Conservation (phyloP, 2,329 filamentous ascomycete species). For the Talaromyces sp. region DNA sequence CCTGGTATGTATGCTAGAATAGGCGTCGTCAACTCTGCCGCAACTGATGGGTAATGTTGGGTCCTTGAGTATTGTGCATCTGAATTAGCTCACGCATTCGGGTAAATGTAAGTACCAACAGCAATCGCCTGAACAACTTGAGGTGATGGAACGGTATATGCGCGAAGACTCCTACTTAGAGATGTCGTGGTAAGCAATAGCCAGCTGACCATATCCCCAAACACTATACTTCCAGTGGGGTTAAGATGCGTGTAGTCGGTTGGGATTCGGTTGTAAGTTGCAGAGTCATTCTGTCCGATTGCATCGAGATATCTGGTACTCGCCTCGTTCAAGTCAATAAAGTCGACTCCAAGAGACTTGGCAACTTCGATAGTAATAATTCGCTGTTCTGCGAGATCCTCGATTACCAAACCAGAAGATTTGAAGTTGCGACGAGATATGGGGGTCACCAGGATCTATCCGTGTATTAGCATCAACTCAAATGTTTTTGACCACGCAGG, state of each 20-base stretch:
- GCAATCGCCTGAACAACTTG: neutral
- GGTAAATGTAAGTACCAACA: neutral
- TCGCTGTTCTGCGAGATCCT: constrained; percentile 3
- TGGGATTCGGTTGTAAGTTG: constrained; percentile 6
- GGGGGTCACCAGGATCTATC: neutral
- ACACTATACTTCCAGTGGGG: constrained; percentile 1
- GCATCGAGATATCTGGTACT: constrained; percentile 5
- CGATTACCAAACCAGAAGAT: neutral
- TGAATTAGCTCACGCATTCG: neutral
- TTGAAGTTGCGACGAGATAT: constrained; percentile 12
- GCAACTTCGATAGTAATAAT: constrained; percentile 2
- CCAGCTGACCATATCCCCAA: constrained; percentile 3
- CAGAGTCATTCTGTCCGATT: constrained; percentile 2
- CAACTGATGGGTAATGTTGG: too few relatives aligned
- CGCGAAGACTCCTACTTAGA: neutral
- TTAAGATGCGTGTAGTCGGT: constrained; percentile 9
- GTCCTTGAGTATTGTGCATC: neutral
- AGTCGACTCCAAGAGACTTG: neutral
- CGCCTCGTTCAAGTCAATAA: constrained; percentile 2
- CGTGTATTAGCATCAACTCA: neutral
- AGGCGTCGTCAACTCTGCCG: neutral
- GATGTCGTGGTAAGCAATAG: constrained; percentile 1
- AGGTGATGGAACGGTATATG: neutral
- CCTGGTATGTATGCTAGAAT: neutral
- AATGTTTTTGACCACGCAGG: too few relatives aligned